Base-by-base conservation (phyloP, 768 basidiomycete genomes). In the Mycena vitilis region DNA sequence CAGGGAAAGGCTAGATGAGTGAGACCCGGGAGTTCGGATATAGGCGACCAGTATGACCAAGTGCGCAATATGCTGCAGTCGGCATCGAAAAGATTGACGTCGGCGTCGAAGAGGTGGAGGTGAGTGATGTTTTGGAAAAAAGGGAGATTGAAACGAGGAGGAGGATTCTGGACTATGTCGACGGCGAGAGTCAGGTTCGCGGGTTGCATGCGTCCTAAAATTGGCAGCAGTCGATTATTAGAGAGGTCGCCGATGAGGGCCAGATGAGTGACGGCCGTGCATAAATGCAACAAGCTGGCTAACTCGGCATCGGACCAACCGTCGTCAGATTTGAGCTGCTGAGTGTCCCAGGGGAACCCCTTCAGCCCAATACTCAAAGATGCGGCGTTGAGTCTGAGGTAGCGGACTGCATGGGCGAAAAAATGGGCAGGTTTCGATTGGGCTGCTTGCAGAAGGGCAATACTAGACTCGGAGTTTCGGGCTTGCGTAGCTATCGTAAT, bases 251-350 rank as follows among this genome's bases (percentile, higher is more conserved):
- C 13, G 36, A 54, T 54, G 36, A 54, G 36, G 9, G 53, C 53
- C 36, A 54, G 36, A 37, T 38, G 9, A n/a, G n/a, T 22, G 37
- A 37, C 53, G 20, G 36, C 53, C n/a, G 34, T 38, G 5, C 53
- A 54, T 5, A 18, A 12, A 54, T 54, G 53, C 11, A 54, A 20
- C 37, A 38, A 25, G 36, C 53, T 37, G 53, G 36, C 37, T 22
- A 54, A 36, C 34, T 54, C 53, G n/a, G 53, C 53, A 37, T 54
- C 53, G 34, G 53, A 54, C 53, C 53, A 54, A 15, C 53, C 37
- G 53, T n/a, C 30, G 36, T 36, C 53, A 37, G 36, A 54, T 25
- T 38, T 54, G 36, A n/a, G 16, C 25, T 13, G 6, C 51, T 30
- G 25, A 30, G 13, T 15, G 8, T 52, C 25, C 51, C 51, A 30